Base-by-base conservation (phyloP, 805 yeast genomes). In the Candida ipomoeae region DNA sequence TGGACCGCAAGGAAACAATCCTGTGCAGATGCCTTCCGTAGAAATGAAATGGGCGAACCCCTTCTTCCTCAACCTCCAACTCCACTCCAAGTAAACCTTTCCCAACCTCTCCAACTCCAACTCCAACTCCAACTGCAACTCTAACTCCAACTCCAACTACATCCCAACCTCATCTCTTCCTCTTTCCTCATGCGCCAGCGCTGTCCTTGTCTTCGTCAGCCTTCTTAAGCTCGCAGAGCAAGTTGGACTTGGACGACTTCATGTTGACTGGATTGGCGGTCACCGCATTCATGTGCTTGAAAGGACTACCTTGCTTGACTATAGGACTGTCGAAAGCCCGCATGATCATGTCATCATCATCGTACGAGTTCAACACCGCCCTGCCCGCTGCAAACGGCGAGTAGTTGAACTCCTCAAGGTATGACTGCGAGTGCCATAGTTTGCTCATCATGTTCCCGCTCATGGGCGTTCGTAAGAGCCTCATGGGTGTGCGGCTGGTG, bases 361-460 rank as follows among this genome's bases (percentile, higher is more conserved):
- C 78, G 55, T 73, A 73, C 15, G 74, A 69, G 52, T 65, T 68
- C 50, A 71, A 59, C 32, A 55, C 53, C 10, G 55, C 55, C 6
- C 60, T 40, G 6, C 54, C 50, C 5, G 50, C 45, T 15, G 48
- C 58, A 33, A 57, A 57, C 11, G 70, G 65, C 20, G 85, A 80
- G 38, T 82, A 77, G 57, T 83, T 81, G 60, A 84, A 84, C 57
- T 84, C 89, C 52, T 84, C 88, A 50, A 83, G 68, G 58, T 81
- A 82, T 2, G 83, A 75, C 13, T 88, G 88, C 18, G 87, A 81
- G 58, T 80, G 77, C 85, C 87, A 82, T 41, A 81, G 67, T 58
- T 76, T 81, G 55, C 74, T 76, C 62, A 76, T 65, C 17, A 75
- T 69, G 7, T 81, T 71, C 54, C 68, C 65, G 59, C 78, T 60